Evolutionary conservation across 257 asterid species (phyloP).

Genomic region (Solanum corneliomulleri): DNA sequence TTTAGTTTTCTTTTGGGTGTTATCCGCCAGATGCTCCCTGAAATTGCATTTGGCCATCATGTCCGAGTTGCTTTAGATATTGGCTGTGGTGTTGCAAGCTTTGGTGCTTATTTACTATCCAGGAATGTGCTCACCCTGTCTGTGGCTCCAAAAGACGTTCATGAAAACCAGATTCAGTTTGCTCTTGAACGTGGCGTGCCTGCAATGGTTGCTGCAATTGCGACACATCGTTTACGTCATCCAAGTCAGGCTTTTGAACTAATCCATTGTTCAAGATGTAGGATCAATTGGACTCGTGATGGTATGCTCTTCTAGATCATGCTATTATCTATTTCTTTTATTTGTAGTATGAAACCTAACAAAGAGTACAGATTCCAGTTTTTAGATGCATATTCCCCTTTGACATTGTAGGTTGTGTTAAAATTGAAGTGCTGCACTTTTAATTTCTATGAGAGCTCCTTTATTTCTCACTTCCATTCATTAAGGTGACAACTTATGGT

Average conservation of each 20-base stretch:
- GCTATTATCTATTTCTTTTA: neutral
- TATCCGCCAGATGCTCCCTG: slow-evolving; percentile 67
- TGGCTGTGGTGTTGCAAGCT: slow-evolving; percentile 98
- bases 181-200: slow-evolving; percentile 98
- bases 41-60: slow-evolving; percentile 74
- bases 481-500: neutral
- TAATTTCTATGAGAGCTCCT: neutral
- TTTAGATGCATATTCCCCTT: neutral
- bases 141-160: slow-evolving; percentile 92
- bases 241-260: slow-evolving; percentile 96
- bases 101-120: slow-evolving; percentile 84
- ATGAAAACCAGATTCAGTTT: slow-evolving; percentile 94
- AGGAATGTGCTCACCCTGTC: slow-evolving; percentile 73
- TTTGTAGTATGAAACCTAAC: neutral
- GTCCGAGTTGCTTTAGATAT: slow-evolving; percentile 86
- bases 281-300: slow-evolving; percentile 97
- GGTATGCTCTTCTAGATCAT: slow-evolving; percentile 36
- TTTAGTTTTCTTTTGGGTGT: neutral
- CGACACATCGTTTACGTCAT: slow-evolving; percentile 63
- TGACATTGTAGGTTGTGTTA: neutral
- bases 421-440: neutral
- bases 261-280: slow-evolving; percentile 88
- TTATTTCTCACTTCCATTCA: neutral
- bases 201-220: slow-evolving; percentile 88
- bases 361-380: neutral